Evolutionary conservation across 257 asterid genomes (phyloP).

Genomic region (Penstemon newberryi): DNA sequence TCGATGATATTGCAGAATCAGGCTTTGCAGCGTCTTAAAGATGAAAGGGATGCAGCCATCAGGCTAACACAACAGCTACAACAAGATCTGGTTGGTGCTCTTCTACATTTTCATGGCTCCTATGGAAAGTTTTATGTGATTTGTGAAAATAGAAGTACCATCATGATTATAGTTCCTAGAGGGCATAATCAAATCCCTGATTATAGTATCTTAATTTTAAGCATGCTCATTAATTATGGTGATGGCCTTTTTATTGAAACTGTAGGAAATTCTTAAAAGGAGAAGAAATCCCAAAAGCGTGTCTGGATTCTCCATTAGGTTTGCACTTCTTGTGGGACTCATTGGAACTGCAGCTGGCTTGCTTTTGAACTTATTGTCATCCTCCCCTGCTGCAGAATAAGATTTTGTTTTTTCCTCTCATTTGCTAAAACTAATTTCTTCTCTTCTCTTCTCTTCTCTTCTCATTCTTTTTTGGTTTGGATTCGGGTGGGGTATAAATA

Average conservation of each 20-base stretch:
- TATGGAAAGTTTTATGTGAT: neutral
- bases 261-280: conserved; percentile 39
- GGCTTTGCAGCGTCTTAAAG: conserved; percentile 40
- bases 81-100: conserved; percentile 40
- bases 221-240: neutral
- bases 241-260: neutral
- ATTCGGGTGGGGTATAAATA: too few relatives aligned
- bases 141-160: neutral
- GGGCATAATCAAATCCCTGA: too few relatives aligned
- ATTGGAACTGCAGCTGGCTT: conserved; percentile 43
- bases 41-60: conserved; percentile 47
- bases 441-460: neutral
- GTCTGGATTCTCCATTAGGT: conserved; percentile 36
- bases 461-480: neutral
- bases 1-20: conserved; percentile 30
- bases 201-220: too few relatives aligned
- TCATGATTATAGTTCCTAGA: conserved; percentile 1
- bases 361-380: conserved; percentile 34
- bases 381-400: conserved; percentile 29
- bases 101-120: neutral
- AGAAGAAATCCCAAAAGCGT: conserved; percentile 26
- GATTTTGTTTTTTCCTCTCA: neutral
- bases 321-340: conserved; percentile 42
- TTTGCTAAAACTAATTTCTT: neutral
- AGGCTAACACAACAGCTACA: conserved; percentile 41